Base-by-base conservation (phyloP, 768 basidiomycete genomes). In the Mrakia frigida region DNA sequence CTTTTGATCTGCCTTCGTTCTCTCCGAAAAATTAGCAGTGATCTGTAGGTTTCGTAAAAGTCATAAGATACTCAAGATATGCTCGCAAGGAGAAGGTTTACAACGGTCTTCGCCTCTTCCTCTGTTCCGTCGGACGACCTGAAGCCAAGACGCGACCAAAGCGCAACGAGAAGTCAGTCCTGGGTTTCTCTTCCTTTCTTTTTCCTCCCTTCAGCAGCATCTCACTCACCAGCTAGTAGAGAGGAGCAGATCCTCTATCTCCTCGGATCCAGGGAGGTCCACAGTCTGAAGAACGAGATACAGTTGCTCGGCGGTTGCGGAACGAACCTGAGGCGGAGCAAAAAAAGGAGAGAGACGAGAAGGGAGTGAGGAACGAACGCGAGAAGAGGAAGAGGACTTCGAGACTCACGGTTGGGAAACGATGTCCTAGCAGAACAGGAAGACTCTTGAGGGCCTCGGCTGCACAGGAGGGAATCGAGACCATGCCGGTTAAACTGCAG, bases 281-380 rank as follows among this genome's bases (percentile, higher is more conserved):
- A 86, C 86, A 79, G 88, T 88, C 81, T 93, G 91, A 50, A 95
- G 82, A 23, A 88, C 86, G 37, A 92, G 84, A 81, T 94, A 97
- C 11, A 97, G 82, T 78, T 90, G 88, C 82, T 96, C 94, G 3
- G 93, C 92, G 1, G 92, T 89, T 77, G 90, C 88, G 14, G 89
- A 86, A 74, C 94, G 89, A 74, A 94, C 86, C 93, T 96, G 79
- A n/a, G 56, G 9, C 56, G 56, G n/a, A 11, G 39, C 14, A n/a
- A 18, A 46, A 5, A 18, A 56, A 21, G 3, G 46, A 50, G 46
- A 6, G 46, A 50, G 46, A 6, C 68, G 10, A 14, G 16, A 53
- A 10, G 50, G 0, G 39, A 43, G 33, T 60, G 53, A 50, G 59
- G 31, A 52, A 28, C 33, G 50, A 37, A n/a, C 35, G 46, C 65